Evolutionary conservation across 129 eudicot genomes (phyloP).

Genomic region (Smallanthus sonchifolius): DNA sequence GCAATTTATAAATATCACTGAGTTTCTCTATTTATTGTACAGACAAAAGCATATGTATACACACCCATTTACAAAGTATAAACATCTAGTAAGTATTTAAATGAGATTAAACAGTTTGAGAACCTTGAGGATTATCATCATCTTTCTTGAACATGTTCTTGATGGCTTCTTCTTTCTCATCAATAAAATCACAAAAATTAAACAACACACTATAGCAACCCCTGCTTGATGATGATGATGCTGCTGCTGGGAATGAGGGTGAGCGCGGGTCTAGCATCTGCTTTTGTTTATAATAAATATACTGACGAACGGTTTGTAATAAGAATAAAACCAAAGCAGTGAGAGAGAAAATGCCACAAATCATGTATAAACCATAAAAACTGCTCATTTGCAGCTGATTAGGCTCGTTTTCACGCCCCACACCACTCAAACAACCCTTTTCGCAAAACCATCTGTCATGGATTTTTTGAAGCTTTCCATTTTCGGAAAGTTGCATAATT

Average conservation of each 20-base stretch:
- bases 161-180: slow-evolving; percentile 59
- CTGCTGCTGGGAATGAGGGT: slow-evolving; percentile 16
- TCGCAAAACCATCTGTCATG: slow-evolving; percentile 50
- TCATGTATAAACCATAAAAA: slow-evolving; percentile 45
- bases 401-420: slow-evolving; percentile 29
- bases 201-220: slow-evolving; percentile 24
- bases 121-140: slow-evolving; percentile 23
- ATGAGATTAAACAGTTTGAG: slow-evolving; percentile 15
- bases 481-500: slow-evolving; percentile 47
- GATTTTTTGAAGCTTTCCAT: slow-evolving; percentile 52
- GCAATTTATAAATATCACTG: not conserved
- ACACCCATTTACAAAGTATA: not conserved
- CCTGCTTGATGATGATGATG: slow-evolving; percentile 22
- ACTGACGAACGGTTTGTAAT: slow-evolving; percentile 41
- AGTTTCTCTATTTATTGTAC: not conserved
- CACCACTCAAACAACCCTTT: slow-evolving; percentile 27
- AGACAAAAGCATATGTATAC: not conserved
- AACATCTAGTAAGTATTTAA: not conserved
- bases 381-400: slow-evolving; percentile 51
- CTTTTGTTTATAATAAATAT: slow-evolving; percentile 34
- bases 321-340: slow-evolving; percentile 36
- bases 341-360: slow-evolving; percentile 44
- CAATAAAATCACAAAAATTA: slow-evolving; percentile 45
- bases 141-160: slow-evolving; percentile 42
- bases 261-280: slow-evolving; percentile 31